Percentiles rank a stretch among this genome's conserved stretches.
Conservation (phyloP, 73 alveolate genomes). For the Tetrahymena thermophila region DNA sequence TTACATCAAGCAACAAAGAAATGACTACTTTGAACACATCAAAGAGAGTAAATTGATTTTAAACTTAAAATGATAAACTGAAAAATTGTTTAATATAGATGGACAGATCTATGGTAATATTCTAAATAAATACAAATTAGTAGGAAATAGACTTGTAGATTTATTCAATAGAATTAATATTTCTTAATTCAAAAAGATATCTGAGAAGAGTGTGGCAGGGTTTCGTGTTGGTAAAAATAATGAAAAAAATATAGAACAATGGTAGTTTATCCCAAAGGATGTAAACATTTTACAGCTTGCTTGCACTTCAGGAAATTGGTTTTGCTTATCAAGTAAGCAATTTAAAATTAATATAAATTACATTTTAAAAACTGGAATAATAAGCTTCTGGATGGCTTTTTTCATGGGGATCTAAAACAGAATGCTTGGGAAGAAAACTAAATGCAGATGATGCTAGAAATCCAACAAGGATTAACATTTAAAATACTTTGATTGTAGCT, state of each 20-base stretch:
- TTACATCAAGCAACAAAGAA: not conserved
- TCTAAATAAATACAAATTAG: not conserved
- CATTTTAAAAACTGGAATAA: no score
- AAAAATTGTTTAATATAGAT: not conserved
- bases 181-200: not conserved
- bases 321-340: not conserved
- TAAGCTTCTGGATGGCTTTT: constrained; percentile 9
- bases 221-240: not conserved
- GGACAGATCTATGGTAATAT: not conserved
- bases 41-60: not conserved
- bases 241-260: not conserved
- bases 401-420: constrained; percentile 55
- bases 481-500: constrained; percentile 5
- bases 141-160: not conserved
- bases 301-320: not conserved
- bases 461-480: constrained; percentile 27
- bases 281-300: not conserved
- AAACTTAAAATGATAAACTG: not conserved
- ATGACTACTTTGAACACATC: not conserved
- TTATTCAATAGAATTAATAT: not conserved
- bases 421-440: constrained; percentile 42
- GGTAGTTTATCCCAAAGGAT: not conserved
- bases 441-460: constrained; percentile 26
- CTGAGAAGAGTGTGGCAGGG: not conserved
- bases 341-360: not conserved